Conservation (phyloP, 176 grass and related monocot species). For the Zea mays region DNA sequence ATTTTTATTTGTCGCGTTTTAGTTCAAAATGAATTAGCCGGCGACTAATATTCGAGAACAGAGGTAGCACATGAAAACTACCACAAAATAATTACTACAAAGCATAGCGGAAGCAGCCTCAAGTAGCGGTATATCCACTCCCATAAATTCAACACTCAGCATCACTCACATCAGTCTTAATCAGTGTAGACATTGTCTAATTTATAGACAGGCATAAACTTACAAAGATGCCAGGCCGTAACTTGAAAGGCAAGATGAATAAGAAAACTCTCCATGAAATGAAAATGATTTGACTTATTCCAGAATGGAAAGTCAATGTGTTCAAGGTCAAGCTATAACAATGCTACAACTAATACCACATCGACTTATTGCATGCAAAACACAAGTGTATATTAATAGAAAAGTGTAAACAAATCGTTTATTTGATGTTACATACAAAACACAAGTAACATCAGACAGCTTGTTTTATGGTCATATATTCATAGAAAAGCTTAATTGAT, state of each 20-base stretch:
- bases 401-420: background rate
- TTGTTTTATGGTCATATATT: slow-evolving; percentile 1
- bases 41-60: no score
- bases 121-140: background rate
- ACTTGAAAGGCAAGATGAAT: slow-evolving; percentile 7
- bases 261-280: background rate
- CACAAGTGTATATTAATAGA: no score
- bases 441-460: background rate
- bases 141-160: background rate
- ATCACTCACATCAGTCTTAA: background rate
- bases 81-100: background rate
- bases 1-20: no score
- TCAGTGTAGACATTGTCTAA: background rate
- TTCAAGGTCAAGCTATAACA: no score
- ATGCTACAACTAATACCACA: no score
- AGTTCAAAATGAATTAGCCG: no score
- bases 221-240: background rate
- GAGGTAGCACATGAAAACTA: background rate
- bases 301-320: no score
- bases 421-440: background rate
- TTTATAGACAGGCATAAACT: background rate
- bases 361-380: no score
- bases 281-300: background rate
- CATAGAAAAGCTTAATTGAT: background rate
- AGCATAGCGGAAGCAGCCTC: background rate